Conservation (phyloP, 2,329 filamentous ascomycete species). For the Gnomoniopsis sp. region DNA sequence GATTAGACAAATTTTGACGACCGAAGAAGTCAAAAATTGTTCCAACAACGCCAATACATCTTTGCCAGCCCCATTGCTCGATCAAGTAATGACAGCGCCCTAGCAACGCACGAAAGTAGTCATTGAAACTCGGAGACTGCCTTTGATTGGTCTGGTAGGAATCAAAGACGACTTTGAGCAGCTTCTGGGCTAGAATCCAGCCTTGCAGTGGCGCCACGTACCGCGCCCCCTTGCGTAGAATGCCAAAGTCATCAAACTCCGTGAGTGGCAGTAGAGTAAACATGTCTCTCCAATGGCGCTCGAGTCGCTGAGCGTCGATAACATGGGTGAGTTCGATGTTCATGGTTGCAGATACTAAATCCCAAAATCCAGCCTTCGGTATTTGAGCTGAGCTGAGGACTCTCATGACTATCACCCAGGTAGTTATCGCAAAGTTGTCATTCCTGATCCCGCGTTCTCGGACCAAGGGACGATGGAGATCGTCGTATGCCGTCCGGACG, state of each 20-base stretch:
- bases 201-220: conserved; percentile 38
- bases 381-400: conserved; percentile 48
- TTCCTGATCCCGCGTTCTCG: conserved; percentile 51
- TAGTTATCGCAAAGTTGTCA: conserved; percentile 42
- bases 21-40: conserved; percentile 68
- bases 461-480: conserved; percentile 40
- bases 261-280: conserved; percentile 60
- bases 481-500: conserved; percentile 44
- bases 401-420: conserved; percentile 59
- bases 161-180: conserved; percentile 55
- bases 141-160: conserved; percentile 53
- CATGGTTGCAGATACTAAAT: conserved; percentile 46
- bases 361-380: conserved; percentile 58
- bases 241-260: conserved; percentile 55
- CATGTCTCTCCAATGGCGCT: conserved; percentile 54
- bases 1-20: conserved; percentile 55
- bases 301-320: conserved; percentile 45
- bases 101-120: conserved; percentile 58
- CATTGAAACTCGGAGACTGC: conserved; percentile 61
- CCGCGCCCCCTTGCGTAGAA: conserved; percentile 39
- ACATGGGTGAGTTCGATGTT: conserved; percentile 31
- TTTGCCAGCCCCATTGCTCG: conserved; percentile 63
- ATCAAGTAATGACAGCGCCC: conserved; percentile 61
- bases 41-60: conserved; percentile 54
- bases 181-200: conserved; percentile 56